A percentile compares a stretch with the other conserved stretches of the same genome.
These are phyloP conservation scores for Zygosaccharomyces siamensis DNA, from an alignment of 805 yeast genomes.

Conservation along the genomic window DNA sequence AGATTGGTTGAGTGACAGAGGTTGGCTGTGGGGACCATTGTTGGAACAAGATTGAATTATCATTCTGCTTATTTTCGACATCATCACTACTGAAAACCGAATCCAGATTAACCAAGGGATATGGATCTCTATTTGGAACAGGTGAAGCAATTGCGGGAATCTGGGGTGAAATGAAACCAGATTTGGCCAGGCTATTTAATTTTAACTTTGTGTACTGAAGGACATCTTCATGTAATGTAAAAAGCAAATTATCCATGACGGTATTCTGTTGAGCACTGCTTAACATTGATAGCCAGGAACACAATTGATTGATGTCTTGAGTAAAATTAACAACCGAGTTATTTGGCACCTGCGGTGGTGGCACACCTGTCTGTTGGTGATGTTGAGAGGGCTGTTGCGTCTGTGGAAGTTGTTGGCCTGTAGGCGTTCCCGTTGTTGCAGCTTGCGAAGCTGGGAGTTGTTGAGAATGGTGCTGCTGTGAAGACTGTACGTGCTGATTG, in stretches of 20 bases:
- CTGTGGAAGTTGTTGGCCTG: not conserved
- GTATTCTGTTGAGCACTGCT: conserved; percentile 48
- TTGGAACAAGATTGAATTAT: conserved; percentile 17
- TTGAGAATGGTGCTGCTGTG: conserved; percentile 6
- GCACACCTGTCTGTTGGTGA: conserved; percentile 1
- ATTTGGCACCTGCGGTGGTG: conserved; percentile 3
- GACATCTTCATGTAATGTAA: conserved; percentile 48
- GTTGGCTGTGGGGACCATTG: conserved; percentile 39
- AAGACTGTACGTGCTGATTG: not conserved
- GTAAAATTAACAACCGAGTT: conserved; percentile 37
- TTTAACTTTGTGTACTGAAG: conserved; percentile 46
- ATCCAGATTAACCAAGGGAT: conserved; percentile 16
- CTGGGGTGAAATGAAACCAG: conserved; percentile 24
- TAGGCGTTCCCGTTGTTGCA: not conserved
- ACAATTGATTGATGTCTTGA: conserved; percentile 47
- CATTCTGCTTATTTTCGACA: conserved; percentile 9
- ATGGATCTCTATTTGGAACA: conserved; percentile 19
- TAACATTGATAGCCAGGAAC: conserved; percentile 48
- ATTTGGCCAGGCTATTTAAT: conserved; percentile 36
- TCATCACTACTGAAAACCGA: conserved; percentile 15
- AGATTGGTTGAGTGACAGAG: conserved; percentile 35
- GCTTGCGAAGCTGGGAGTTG: not conserved
- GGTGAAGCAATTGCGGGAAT: conserved; percentile 29
- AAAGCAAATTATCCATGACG: conserved; percentile 51
- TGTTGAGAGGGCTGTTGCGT: conserved; percentile 1